Conservation (phyloP, 73 alveolate species). For the Tetrahymena elliotti region DNA sequence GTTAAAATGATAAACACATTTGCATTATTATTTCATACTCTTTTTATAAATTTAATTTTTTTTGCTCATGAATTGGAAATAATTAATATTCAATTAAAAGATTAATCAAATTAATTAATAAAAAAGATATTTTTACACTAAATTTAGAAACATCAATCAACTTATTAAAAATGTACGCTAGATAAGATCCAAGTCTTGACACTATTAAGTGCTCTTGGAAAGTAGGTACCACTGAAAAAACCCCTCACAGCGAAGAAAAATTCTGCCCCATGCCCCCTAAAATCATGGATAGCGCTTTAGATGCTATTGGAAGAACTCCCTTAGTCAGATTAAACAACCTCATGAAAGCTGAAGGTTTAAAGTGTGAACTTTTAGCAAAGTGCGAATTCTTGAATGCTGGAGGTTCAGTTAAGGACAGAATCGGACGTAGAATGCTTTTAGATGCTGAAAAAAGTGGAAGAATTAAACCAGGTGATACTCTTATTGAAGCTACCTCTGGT, state of each 20-base stretch:
- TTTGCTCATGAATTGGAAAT: neutral
- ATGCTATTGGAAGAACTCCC: constrained; percentile 91
- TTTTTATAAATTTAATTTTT: too few relatives aligned
- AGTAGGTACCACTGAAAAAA: neutral
- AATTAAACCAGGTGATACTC: constrained; percentile 80
- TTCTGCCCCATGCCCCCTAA: constrained; percentile 3
- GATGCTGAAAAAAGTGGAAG: constrained; percentile 87
- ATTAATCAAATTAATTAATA: neutral
- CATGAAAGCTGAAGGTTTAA: constrained; percentile 69
- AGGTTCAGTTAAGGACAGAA: constrained; percentile 96
- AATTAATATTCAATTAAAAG: neutral
- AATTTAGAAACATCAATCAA: neutral
- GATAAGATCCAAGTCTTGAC: neutral
- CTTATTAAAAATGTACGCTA: neutral
- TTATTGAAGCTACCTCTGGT: constrained; percentile 98
- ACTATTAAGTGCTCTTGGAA: neutral
- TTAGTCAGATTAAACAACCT: constrained; percentile 82
- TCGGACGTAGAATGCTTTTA: constrained; percentile 89
- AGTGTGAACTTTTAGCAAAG: constrained; percentile 84
- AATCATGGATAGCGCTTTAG: constrained; percentile 37
- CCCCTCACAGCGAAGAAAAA: neutral
- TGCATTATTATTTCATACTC: neutral
- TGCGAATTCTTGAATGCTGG: constrained; percentile 94
- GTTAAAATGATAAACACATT: neutral
- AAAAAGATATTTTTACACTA: neutral